Base-by-base conservation (phyloP, 495 filamentous ascomycete genomes). In the Daldinia childiae region DNA sequence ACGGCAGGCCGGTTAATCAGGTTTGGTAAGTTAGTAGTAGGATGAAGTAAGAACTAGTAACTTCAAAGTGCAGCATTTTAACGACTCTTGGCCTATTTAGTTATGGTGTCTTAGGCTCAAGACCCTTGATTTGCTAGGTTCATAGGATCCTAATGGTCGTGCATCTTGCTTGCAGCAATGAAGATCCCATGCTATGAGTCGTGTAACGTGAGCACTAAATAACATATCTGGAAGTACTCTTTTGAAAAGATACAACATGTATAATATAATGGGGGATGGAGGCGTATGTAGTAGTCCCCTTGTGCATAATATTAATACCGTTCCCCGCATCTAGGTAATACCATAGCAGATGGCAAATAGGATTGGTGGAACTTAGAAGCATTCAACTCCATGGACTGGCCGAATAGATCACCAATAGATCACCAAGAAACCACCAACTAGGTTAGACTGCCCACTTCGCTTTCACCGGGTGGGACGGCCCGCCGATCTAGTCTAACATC, bases 401-500 rank as follows among this genome's bases (percentile, higher is more conserved):
- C 12, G 19, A 58, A 34, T 26, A 58, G 6, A 58, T 58, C 55
- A 24, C 21, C 55, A 58, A 34, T 26, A 58, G 6, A 58, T 58
- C 55, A 24, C 21, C 55, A 21, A 24, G 39, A 17, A 36, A 12
- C 5, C 14, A 11, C 55, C 7, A 15, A 38, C 55, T 39, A 62
- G 48, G 43, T 45, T 62, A 52, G 51, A 19, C 19, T 56, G 45
- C 48, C 36, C 26, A 52, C 34, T 43, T 52, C 52, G 36, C 50
- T 36, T 15, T 67, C 39, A 43, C 59, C 52, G 58, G 61, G 43
- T 69, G 65, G 65, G 32, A 69, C 65, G 71, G 66, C 57, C 71
- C 71, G 71, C 41, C 32, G 39, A 65, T 38, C 62, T 73, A 69
- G 57, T 58, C 58, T 58, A 39, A 41, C 50, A 56, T 66, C 45